Conservation (phyloP, 306 rosid genomes). For the Alnus glutinosa region DNA sequence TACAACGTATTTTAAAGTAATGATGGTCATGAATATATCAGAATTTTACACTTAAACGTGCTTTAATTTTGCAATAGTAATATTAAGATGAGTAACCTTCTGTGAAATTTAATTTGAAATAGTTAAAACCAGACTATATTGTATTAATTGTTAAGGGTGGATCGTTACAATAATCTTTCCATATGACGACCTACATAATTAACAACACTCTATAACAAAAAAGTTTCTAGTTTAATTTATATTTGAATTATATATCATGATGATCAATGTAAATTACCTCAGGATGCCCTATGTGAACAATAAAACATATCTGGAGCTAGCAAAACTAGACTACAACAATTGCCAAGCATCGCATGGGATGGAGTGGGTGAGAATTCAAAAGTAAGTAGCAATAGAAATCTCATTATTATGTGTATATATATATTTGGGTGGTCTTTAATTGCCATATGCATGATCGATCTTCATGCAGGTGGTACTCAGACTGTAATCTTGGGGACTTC, state of each 20-base stretch:
- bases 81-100: too few relatives aligned
- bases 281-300: constrained; percentile 84
- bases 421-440: too few relatives aligned
- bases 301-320: constrained; percentile 73
- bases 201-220: background rate
- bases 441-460: background rate
- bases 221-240: background rate
- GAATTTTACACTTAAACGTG: too few relatives aligned
- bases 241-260: background rate
- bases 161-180: background rate
- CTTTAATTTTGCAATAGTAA: too few relatives aligned
- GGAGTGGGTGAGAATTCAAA: constrained; percentile 64
- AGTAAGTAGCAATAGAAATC: constrained; percentile 35
- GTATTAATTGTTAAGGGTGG: too few relatives aligned
- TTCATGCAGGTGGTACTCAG: constrained; percentile 68
- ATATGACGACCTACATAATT: background rate
- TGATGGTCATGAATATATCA: too few relatives aligned
- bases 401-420: too few relatives aligned
- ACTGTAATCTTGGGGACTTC: constrained; percentile 54
- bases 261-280: background rate
- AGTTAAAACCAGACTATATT: too few relatives aligned
- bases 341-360: constrained; percentile 27
- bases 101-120: too few relatives aligned
- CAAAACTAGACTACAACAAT: constrained; percentile 77
- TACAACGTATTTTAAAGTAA: too few relatives aligned